Conservation (phyloP, 768 basidiomycete genomes). For the Collybiopsis confluens region DNA sequence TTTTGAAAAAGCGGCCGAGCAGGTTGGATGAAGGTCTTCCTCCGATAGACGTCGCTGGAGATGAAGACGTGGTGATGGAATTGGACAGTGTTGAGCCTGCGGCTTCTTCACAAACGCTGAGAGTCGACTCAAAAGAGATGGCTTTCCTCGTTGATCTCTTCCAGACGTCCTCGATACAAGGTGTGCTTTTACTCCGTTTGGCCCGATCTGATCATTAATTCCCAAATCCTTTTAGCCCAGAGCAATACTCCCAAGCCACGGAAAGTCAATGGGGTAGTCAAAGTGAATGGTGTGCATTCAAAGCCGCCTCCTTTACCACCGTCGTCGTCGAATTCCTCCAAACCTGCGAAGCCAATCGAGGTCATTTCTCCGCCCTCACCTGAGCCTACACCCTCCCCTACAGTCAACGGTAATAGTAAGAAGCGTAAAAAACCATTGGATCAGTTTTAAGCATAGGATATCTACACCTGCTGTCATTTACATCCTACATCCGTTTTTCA, state of each 20-base stretch:
- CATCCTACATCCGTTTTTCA: too few species aligned
- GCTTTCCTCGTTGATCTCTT: constrained; percentile 65
- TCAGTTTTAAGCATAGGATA: constrained; percentile 9
- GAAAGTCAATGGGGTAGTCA: constrained; percentile 10
- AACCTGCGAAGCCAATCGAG: constrained; percentile 3
- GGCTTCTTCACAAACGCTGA: constrained; percentile 24
- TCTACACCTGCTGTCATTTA: too few species aligned
- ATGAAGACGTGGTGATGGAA: constrained; percentile 43
- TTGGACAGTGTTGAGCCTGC: constrained; percentile 26
- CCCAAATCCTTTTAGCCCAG: not conserved
- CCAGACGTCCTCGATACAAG: constrained; percentile 38
- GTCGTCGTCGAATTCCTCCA: constrained; percentile 8
- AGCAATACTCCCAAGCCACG: not conserved
- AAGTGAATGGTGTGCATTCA: not conserved
- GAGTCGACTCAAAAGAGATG: constrained; percentile 48
- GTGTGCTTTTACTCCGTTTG: too few species aligned
- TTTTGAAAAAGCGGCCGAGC: constrained; percentile 26
- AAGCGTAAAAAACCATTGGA: constrained; percentile 52
- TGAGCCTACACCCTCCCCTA: constrained; percentile 15
- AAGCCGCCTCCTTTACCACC: constrained; percentile 1
- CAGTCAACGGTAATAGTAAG: constrained; percentile 42
- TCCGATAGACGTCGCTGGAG: constrained; percentile 15
- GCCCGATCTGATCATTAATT: too few species aligned
- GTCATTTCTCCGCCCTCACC: constrained; percentile 12
- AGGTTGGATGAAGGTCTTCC: constrained; percentile 8